These are phyloP conservation scores for Ascochyta viciae-villosae DNA, from an alignment of 2,329 filamentous ascomycete species.

Conservation along the genomic window DNA sequence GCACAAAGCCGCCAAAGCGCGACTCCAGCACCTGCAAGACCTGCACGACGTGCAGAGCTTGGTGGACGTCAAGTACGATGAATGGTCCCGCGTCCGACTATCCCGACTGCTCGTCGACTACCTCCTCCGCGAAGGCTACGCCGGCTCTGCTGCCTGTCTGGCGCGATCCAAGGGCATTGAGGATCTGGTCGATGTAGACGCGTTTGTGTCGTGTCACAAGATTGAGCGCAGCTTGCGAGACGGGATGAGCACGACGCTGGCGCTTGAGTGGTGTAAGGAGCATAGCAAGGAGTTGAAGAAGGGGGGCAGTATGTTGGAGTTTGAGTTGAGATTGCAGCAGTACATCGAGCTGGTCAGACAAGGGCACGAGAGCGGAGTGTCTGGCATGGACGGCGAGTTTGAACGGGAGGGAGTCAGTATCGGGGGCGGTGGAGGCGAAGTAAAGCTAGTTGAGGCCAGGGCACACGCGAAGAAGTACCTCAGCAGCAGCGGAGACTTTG, in stretches of 20 bases:
- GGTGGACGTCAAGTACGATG: slow-evolving; percentile 91
- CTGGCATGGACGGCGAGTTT: slow-evolving; percentile 33
- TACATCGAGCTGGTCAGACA: slow-evolving; percentile 88
- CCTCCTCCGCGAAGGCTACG: slow-evolving; percentile 82
- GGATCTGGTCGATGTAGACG: slow-evolving; percentile 85
- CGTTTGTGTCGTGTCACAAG: slow-evolving; percentile 81
- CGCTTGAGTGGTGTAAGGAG: slow-evolving; percentile 87
- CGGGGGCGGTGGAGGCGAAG: slow-evolving; percentile 41
- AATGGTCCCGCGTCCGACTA: slow-evolving; percentile 82
- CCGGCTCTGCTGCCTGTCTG: slow-evolving; percentile 75
- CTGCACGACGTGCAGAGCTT: slow-evolving; percentile 81
- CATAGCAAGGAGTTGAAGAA: slow-evolving; percentile 93
- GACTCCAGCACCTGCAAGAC: slow-evolving; percentile 81
- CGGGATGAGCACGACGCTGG: slow-evolving; percentile 74
- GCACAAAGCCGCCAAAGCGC: slow-evolving; percentile 76
- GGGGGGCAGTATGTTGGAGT: slow-evolving; percentile 87
- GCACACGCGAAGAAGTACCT: slow-evolving; percentile 84
- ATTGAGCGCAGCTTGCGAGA: slow-evolving; percentile 76
- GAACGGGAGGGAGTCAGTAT: slow-evolving; percentile 72
- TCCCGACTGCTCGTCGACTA: slow-evolving; percentile 93
- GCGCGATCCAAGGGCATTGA: slow-evolving; percentile 78
- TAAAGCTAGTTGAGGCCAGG: slow-evolving; percentile 77
- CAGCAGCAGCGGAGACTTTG: slow-evolving; percentile 70
- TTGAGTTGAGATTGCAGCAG: slow-evolving; percentile 91
- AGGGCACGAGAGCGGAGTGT: slow-evolving; percentile 46